Evolutionary conservation across 1,284 basidiomycete species (phyloP), one percentile per base, ranked within the genome.

Genomic region (Chondrostereum purpureum): DNA sequence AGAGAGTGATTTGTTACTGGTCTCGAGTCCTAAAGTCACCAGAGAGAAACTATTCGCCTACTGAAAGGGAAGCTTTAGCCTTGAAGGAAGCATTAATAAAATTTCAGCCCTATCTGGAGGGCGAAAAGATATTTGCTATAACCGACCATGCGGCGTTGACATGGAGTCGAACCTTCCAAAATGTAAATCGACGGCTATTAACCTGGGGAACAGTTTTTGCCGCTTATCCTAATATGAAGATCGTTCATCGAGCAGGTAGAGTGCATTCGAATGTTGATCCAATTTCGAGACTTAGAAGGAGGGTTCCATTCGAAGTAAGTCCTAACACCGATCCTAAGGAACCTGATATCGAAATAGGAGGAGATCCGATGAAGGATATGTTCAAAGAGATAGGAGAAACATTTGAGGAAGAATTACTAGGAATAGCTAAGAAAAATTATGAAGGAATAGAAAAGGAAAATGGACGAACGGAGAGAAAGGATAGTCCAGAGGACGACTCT

Each of bases 341-440:
- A 33, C 10, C 14, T 33, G 11, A 10, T 33, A 33, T 10, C 27
- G 10, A 10, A 10, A 10, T 10, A 10, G 27, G 14, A 33, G 27
- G 27, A 10, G 39, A 40, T 40, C 39, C 39, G 5, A 16, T 40
- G 12, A 20, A 11, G 10, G 18, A 40, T 16, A 40, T 40, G 39
- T 40, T 8, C 20, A 16, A 17, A 16, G 10, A 17, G 6, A 11
- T 40, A 22, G 39, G 39, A 40, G 16, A 17, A 17, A 17, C 18
- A 10, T 46, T 51, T 20, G 50, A 51, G 24, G 47, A 51, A 14
- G 46, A 49, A 19, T 22, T 51, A 1, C 36, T 51, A 10, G 36
- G 8, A 11, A 11, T 17, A 8, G 36, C 36, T 17, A 38, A 38
- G 36, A 10, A 17, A n/a, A n/a, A n/a, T n/a, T n/a, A n/a, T n/a